phyloP scores from a whole-genome alignment of 768 basidiomycete species.

The Lyophyllum shimeji region DNA sequence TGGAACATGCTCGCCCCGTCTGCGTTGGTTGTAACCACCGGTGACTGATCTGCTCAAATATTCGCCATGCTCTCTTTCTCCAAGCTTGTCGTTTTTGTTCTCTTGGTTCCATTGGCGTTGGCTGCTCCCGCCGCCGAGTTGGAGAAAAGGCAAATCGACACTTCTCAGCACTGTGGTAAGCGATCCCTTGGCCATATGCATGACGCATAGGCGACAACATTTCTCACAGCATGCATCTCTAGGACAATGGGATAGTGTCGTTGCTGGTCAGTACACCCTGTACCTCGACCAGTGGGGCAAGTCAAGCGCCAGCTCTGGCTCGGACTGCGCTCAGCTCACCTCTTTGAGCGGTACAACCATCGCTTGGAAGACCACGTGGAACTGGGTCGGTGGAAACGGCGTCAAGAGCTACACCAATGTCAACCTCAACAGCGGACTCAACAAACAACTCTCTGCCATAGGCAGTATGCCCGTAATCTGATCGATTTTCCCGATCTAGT shows the following conservation, averaged over 20 bases:
- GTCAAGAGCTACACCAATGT: constrained; percentile 68
- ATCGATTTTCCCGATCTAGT: too few relatives aligned
- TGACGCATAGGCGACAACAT: too few relatives aligned
- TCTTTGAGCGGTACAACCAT: constrained; percentile 41
- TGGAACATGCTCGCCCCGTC: neutral
- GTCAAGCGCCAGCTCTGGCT: constrained; percentile 42
- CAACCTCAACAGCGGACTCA: constrained; percentile 47
- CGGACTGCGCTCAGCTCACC: constrained; percentile 48
- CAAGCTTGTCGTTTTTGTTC: constrained; percentile 26
- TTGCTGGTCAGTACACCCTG: constrained; percentile 46
- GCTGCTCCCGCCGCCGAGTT: constrained; percentile 29
- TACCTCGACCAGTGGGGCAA: constrained; percentile 49
- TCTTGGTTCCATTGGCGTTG: constrained; percentile 28
- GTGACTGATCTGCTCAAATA: too few relatives aligned
- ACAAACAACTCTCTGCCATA: constrained; percentile 55
- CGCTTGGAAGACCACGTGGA: constrained; percentile 54
- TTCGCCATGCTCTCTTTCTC: constrained; percentile 20
- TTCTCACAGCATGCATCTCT: too few relatives aligned
- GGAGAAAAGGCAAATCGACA: constrained; percentile 32
- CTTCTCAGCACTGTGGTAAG: constrained; percentile 37
- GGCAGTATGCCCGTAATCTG: constrained; percentile 52
- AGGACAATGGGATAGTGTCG: constrained; percentile 55
- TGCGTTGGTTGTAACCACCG: neutral
- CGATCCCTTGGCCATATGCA: neutral
- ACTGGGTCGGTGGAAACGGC: constrained; percentile 48